These are phyloP conservation scores for Thelonectria rubi DNA, from an alignment of 2,329 filamentous ascomycete genomes.

Conservation along the genomic window DNA sequence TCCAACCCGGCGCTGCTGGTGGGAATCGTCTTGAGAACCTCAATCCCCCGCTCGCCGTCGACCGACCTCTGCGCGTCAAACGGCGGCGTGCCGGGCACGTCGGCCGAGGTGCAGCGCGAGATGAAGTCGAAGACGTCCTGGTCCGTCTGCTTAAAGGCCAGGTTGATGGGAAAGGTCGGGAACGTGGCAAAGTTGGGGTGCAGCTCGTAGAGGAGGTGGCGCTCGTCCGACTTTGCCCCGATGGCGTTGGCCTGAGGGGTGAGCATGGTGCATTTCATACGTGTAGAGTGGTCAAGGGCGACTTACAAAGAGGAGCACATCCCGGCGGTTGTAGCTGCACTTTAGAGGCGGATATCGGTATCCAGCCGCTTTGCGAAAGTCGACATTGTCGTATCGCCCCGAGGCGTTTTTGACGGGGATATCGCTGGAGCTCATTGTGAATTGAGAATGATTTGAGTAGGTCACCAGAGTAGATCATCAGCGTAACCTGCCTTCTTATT, in stretches of 20 bases:
- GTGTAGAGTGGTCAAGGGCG: no score
- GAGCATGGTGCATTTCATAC: background rate
- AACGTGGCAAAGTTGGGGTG: conserved; percentile 55
- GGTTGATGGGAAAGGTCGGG: conserved; percentile 58
- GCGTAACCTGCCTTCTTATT: background rate
- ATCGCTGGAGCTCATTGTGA: conserved; percentile 32
- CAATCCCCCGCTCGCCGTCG: conserved; percentile 53
- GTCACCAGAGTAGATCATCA: background rate
- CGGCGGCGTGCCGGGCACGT: conserved; percentile 51
- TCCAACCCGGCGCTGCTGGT: conserved; percentile 48
- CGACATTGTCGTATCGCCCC: conserved; percentile 53
- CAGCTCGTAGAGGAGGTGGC: conserved; percentile 56
- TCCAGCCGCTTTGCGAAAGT: conserved; percentile 51
- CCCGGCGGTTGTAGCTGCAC: conserved; percentile 54
- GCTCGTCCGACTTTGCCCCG: conserved; percentile 49
- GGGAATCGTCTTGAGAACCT: conserved; percentile 50
- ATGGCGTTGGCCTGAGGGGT: conserved; percentile 50
- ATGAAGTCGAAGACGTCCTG: conserved; percentile 56
- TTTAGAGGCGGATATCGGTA: conserved; percentile 50
- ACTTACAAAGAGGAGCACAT: conserved; percentile 48
- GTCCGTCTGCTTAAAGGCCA: conserved; percentile 56
- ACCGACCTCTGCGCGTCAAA: conserved; percentile 54
- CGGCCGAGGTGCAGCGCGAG: conserved; percentile 44
- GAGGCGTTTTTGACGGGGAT: conserved; percentile 48
- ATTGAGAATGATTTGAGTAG: background rate